Conservation (phyloP, 169 alveolate species). For the Eimeria brunetti region DNA sequence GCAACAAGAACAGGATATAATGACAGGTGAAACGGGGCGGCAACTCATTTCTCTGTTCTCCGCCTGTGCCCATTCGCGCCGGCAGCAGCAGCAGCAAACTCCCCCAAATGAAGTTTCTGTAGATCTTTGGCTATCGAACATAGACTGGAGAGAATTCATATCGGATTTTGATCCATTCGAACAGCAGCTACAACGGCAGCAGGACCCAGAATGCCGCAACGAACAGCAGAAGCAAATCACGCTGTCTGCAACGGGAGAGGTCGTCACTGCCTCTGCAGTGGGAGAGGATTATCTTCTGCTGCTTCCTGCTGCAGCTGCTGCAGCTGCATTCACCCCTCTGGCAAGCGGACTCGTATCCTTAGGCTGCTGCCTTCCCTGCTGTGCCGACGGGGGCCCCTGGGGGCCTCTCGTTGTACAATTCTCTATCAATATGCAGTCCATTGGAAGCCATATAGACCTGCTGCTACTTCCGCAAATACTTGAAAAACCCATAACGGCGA, state of each 20-base stretch:
- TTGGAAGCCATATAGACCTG: background rate
- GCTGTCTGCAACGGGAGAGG: constrained; percentile 62
- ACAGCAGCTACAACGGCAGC: constrained; percentile 63
- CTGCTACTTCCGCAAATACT: constrained; percentile 42
- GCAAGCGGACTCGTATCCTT: background rate
- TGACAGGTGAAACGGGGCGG: constrained; percentile 42
- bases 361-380: constrained; percentile 57
- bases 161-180: constrained; percentile 37
- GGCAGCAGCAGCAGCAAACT: constrained; percentile 49
- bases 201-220: background rate
- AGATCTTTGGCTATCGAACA: constrained; percentile 23
- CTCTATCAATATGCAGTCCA: background rate
- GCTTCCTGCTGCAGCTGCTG: constrained; percentile 68
- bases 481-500: background rate
- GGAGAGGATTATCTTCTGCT: constrained; percentile 17
- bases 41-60: constrained; percentile 55
- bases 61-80: background rate
- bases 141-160: constrained; percentile 57
- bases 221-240: constrained; percentile 19
- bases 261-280: background rate
- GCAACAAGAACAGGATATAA: background rate
- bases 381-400: constrained; percentile 58
- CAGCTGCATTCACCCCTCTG: constrained; percentile 21
- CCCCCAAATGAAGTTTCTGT: constrained; percentile 4
- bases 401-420: constrained; percentile 47